Conservation (phyloP, 352 stramenopile genomes). For the Phytopythium helicoides region DNA sequence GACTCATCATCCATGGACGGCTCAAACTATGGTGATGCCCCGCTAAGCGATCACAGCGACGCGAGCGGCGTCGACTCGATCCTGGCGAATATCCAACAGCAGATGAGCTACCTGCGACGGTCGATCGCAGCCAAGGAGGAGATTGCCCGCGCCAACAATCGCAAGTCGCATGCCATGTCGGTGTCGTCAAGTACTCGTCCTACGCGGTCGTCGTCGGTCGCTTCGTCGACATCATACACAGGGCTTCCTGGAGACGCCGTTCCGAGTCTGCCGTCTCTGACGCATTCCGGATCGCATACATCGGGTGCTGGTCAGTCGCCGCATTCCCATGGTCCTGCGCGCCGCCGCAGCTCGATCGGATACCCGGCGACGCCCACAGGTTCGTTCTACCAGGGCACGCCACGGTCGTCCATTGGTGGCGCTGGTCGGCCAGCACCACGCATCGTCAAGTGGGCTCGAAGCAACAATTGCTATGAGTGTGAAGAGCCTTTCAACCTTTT, state of each 20-base stretch:
- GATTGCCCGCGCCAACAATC: constrained; percentile 31
- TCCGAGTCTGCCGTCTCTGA: constrained; percentile 35
- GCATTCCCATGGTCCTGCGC: constrained; percentile 14
- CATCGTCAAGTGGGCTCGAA: constrained; percentile 81
- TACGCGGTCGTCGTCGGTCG: constrained; percentile 62
- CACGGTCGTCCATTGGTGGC: constrained; percentile 20
- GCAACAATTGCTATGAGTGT: constrained; percentile 83
- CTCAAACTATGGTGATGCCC: constrained; percentile 24
- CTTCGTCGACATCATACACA: constrained; percentile 54
- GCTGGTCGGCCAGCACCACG: constrained; percentile 37
- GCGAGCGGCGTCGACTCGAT: constrained; percentile 60
- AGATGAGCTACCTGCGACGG: constrained; percentile 79
- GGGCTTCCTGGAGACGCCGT: constrained; percentile 23
- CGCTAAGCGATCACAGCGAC: constrained; percentile 26
- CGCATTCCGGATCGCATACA: constrained; percentile 25
- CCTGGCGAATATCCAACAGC: constrained; percentile 77
- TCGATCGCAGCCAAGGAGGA: constrained; percentile 69
- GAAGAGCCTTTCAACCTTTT: constrained; percentile 83
- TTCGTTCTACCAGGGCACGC: constrained; percentile 32
- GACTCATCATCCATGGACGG: constrained; percentile 15
- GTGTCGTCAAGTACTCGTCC: constrained; percentile 60
- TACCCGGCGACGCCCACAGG: constrained; percentile 26
- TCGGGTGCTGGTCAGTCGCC: constrained; percentile 27
- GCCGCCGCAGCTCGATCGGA: constrained; percentile 24
- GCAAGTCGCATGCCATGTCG: constrained; percentile 56